Evolutionary conservation across 1,139 yeast genomes (phyloP).

Genomic region (Hemisphaericaspora xylanilytica): DNA sequence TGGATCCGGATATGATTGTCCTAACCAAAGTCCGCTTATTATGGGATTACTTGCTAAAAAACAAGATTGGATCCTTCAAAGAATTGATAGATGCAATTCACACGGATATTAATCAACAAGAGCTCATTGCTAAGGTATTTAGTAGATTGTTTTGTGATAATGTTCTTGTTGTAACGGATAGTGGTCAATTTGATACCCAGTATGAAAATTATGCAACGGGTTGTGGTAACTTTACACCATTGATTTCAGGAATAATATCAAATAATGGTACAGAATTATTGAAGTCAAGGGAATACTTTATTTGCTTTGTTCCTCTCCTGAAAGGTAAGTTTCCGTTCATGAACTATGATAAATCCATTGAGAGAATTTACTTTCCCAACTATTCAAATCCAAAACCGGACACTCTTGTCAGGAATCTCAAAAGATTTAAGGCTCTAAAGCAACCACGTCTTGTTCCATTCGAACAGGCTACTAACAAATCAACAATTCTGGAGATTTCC

Average conservation of each 20-base stretch:
- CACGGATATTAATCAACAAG: conserved; percentile 5
- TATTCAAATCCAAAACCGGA: conserved; percentile 8
- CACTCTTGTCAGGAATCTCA: conserved; percentile 7
- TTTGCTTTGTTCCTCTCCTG: conserved; percentile 19
- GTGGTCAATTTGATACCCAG: conserved; percentile 9
- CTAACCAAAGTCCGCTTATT: conserved; percentile 19
- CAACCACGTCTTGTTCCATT: neutral
- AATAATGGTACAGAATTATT: conserved; percentile 11
- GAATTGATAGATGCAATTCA: conserved; percentile 12
- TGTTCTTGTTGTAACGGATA: conserved; percentile 12
- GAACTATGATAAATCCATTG: conserved; percentile 8
- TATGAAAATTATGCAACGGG: conserved; percentile 13
- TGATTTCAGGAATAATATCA: conserved; percentile 11
- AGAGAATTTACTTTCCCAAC: conserved; percentile 18
- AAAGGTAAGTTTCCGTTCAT: conserved; percentile 5
- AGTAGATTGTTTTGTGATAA: conserved; percentile 18
- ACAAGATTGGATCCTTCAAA: conserved; percentile 16
- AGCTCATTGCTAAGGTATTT: conserved; percentile 11
- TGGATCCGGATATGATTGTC: conserved; percentile 12
- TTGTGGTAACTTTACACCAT: conserved; percentile 13
- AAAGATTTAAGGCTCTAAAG: conserved; percentile 8
- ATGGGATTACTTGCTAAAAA: conserved; percentile 15
- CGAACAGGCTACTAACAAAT: neutral
- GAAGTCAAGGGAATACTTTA: conserved; percentile 9
- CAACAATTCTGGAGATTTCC: neutral